These are phyloP conservation scores for Phytopythium helicoides DNA, from an alignment of 352 stramenopile species.

Conservation along the genomic window DNA sequence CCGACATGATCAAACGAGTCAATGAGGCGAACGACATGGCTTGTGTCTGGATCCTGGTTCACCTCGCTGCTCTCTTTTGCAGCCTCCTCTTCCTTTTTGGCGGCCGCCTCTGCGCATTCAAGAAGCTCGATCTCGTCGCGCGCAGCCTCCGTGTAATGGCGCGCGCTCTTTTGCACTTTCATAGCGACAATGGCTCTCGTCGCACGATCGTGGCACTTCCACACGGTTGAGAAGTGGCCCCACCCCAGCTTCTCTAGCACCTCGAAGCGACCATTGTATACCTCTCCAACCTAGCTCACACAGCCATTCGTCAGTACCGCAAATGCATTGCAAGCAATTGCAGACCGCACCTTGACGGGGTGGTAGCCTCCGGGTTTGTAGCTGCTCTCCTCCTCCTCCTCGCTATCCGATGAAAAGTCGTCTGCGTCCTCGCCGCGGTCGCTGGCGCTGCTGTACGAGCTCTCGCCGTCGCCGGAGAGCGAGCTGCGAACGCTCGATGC, in stretches of 20 bases:
- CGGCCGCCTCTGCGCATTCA: conserved; percentile 83
- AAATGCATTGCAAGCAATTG: not conserved
- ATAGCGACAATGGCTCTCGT: conserved; percentile 90
- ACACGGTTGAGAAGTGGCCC: conserved; percentile 99
- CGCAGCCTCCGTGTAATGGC: conserved; percentile 98
- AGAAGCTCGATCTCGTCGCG: conserved; percentile 98
- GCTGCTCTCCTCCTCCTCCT: conserved; percentile 92
- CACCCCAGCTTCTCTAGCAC: conserved; percentile 99
- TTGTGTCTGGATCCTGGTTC: conserved; percentile 18
- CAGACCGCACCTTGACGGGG: conserved; percentile 84
- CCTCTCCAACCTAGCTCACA: conserved; percentile 58
- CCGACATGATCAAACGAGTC: conserved; percentile 97
- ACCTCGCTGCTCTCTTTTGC: not conserved
- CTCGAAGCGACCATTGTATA: conserved; percentile 93
- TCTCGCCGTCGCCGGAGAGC: conserved; percentile 14
- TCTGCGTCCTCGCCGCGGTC: conserved; percentile 79
- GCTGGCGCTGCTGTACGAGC: conserved; percentile 9
- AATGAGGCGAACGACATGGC: conserved; percentile 68
- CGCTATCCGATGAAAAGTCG: conserved; percentile 77
- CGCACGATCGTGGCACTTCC: conserved; percentile 93
- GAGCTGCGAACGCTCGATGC: conserved; percentile 20
- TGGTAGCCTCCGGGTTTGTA: conserved; percentile 99
- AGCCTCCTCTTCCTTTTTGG: conserved; percentile 21
- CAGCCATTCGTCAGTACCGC: not conserved
- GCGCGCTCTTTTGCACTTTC: conserved; percentile 98